phyloP scores from a whole-genome alignment of 805 yeast species.

The Hyphopichia homilentoma region DNA sequence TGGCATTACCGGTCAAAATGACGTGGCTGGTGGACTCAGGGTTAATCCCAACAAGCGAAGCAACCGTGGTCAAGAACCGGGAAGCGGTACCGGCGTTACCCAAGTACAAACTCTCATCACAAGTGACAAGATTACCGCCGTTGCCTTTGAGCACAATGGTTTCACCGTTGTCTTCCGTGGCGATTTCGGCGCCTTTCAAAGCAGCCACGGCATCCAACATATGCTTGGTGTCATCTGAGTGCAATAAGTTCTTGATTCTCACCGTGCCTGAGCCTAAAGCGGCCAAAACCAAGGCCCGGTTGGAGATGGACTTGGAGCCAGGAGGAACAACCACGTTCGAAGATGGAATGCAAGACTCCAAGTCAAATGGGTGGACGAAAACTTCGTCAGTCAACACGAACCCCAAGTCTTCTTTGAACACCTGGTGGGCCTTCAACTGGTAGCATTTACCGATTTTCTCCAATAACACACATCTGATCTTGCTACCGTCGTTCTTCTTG shows the following conservation, averaged over 20 bases:
- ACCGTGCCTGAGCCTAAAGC: constrained; percentile 88
- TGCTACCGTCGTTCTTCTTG: constrained; percentile 92
- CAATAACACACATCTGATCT: constrained; percentile 81
- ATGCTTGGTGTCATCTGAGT: constrained; percentile 94
- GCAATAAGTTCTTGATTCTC: constrained; percentile 77
- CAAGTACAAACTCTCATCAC: constrained; percentile 67
- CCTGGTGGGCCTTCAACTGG: constrained; percentile 83
- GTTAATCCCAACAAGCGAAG: constrained; percentile 65
- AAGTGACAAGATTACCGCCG: constrained; percentile 71
- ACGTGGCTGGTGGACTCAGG: constrained; percentile 39
- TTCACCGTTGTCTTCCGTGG: constrained; percentile 86
- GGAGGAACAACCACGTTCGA: constrained; percentile 71
- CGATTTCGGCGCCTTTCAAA: constrained; percentile 75
- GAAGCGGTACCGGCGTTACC: constrained; percentile 99
- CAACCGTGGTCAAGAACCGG: constrained; percentile 88
- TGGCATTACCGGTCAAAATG: constrained; percentile 83
- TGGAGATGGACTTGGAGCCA: constrained; percentile 95
- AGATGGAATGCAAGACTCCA: constrained; percentile 25
- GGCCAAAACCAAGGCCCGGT: constrained; percentile 89
- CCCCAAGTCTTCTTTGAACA: constrained; percentile 74
- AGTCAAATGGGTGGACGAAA: constrained; percentile 55
- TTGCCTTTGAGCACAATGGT: constrained; percentile 82
- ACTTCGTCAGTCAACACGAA: constrained; percentile 82
- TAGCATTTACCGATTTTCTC: constrained; percentile 84
- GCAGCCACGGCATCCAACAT: constrained; percentile 85